phyloP scores from a whole-genome alignment of 192 early-diverging fungal genomes.

The Haplosporangium gracile region DNA sequence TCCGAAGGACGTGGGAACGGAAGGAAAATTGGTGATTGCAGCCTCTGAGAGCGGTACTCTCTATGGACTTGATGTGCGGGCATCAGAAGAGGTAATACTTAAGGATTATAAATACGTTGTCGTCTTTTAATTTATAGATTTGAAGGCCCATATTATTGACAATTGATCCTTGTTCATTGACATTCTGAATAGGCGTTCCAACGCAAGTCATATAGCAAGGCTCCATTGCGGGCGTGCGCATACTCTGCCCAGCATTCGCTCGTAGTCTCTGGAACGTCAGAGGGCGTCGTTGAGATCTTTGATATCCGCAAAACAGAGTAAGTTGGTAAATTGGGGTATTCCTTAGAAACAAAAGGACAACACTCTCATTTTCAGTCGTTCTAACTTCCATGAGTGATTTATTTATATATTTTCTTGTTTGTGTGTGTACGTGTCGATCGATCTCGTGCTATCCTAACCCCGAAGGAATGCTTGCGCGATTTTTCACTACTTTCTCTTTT shows the following conservation, averaged over 20 bases:
- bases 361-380: neutral
- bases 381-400: neutral
- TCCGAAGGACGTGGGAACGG: constrained; percentile 60
- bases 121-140: neutral
- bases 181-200: constrained; percentile 55
- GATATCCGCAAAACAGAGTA: constrained; percentile 60
- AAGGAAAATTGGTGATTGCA: constrained; percentile 59
- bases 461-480: neutral
- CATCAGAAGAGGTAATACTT: constrained; percentile 60
- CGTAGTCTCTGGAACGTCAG: constrained; percentile 53
- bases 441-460: constrained; percentile 2
- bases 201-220: constrained; percentile 40
- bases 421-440: neutral
- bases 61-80: constrained; percentile 61
- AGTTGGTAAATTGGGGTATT: neutral
- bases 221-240: constrained; percentile 45
- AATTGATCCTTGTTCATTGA: neutral
- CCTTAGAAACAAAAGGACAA: neutral
- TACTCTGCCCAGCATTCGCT: constrained; percentile 53
- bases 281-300: constrained; percentile 64
- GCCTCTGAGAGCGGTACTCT: constrained; percentile 57
- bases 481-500: neutral
- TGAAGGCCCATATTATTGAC: neutral
- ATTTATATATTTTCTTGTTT: neutral
- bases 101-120: neutral